These are phyloP conservation scores for Aspergillus melleus DNA, from an alignment of 2,329 filamentous ascomycete genomes.

Conservation along the genomic window DNA sequence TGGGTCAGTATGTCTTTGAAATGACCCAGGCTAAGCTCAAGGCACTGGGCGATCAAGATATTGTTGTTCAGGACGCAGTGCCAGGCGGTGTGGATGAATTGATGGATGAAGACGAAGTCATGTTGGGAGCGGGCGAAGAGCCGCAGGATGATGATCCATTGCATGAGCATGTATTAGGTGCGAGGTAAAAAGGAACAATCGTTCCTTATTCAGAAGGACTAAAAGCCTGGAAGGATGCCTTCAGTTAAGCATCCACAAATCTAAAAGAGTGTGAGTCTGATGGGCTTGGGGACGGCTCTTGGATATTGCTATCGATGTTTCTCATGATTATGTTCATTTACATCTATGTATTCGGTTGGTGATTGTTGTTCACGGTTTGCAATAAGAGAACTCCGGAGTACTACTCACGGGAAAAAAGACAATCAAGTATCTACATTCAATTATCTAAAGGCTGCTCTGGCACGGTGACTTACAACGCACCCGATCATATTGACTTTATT, in stretches of 20 bases:
- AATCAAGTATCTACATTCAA: background rate
- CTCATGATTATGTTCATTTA: background rate
- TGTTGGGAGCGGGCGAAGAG: slow-evolving; percentile 35
- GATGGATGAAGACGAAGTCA: slow-evolving; percentile 37
- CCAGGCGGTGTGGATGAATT: slow-evolving; percentile 30
- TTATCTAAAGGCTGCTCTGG: background rate
- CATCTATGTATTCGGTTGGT: background rate
- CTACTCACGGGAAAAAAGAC: background rate
- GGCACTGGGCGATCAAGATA: slow-evolving; percentile 51
- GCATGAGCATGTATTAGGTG: slow-evolving; percentile 28
- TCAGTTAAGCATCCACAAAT: background rate
- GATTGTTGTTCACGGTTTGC: background rate
- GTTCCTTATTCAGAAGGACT: background rate
- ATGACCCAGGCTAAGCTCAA: slow-evolving; percentile 79
- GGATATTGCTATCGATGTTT: background rate
- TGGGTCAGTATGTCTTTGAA: slow-evolving; percentile 94
- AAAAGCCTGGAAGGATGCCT: background rate
- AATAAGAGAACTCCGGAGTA: background rate
- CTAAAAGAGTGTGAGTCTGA: background rate
- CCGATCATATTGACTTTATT: too few relatives aligned
- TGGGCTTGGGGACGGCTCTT: background rate
- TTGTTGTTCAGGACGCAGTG: slow-evolving; percentile 37
- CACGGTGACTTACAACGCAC: background rate
- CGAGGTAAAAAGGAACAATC: background rate
- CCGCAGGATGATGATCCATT: slow-evolving; percentile 34